Conservation (phyloP, 2,329 filamentous ascomycete genomes). For the Exophiala bonariae region DNA sequence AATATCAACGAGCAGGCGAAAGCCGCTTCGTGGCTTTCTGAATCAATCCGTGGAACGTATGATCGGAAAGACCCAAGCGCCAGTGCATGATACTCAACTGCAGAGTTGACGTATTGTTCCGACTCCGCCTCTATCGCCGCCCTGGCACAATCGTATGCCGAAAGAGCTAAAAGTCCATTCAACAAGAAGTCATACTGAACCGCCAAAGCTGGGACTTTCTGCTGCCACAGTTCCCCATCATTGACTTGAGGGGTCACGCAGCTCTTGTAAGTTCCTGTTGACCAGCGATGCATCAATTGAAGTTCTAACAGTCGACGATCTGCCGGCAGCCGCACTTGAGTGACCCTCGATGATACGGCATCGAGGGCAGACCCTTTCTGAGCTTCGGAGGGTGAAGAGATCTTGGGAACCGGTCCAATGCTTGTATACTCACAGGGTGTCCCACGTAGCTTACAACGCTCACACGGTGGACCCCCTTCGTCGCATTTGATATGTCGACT, state of each 20-base stretch:
- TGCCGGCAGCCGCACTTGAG: too few relatives aligned
- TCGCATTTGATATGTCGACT: too few relatives aligned
- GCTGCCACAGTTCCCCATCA: background rate
- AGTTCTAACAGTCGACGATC: background rate
- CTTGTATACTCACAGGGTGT: too few relatives aligned
- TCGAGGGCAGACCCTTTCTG: too few relatives aligned
- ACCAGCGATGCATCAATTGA: slow-evolving; percentile 1
- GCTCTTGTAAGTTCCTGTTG: background rate
- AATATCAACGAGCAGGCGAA: slow-evolving; percentile 22
- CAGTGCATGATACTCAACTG: slow-evolving; percentile 16
- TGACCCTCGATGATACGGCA: too few relatives aligned
- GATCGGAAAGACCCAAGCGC: slow-evolving; percentile 15
- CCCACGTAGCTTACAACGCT: too few relatives aligned
- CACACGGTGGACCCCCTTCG: too few relatives aligned
- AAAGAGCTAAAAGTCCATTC: slow-evolving; percentile 1
- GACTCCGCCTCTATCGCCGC: background rate
- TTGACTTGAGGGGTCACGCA: too few relatives aligned
- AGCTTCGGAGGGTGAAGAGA: too few relatives aligned
- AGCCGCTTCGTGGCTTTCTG: slow-evolving; percentile 12
- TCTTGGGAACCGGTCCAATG: too few relatives aligned
- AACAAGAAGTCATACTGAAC: background rate
- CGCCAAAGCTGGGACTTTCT: background rate
- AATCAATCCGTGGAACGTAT: slow-evolving; percentile 9
- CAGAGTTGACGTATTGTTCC: slow-evolving; percentile 14
- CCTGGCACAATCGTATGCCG: background rate